phyloP scores from a whole-genome alignment of 179 eudicot genomes.

The Camellia oleifera region DNA sequence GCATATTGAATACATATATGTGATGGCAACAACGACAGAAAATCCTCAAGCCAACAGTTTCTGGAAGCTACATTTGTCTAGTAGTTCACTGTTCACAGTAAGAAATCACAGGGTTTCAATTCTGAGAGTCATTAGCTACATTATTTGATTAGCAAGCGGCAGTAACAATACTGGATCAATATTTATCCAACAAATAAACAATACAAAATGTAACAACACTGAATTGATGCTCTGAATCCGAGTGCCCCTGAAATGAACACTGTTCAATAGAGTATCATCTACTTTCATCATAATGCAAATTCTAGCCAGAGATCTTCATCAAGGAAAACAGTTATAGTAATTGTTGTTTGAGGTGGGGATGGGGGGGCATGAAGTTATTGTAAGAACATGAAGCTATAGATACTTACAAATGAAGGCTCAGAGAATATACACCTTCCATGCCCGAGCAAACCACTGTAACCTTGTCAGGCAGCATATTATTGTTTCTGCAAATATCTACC shows the following conservation, averaged over 20 bases:
- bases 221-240: neutral
- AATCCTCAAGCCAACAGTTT: neutral
- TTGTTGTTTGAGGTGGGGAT: neutral
- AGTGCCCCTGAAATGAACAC: neutral
- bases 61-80: too few species aligned
- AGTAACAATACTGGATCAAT: too few species aligned
- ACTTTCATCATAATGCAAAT: neutral
- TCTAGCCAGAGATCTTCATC: neutral
- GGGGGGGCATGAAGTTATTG: too few species aligned
- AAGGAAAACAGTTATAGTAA: neutral
- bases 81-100: neutral
- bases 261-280: neutral
- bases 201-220: neutral
- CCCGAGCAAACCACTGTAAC: constrained; percentile 67
- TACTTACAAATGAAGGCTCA: constrained; percentile 72
- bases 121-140: neutral
- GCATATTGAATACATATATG: neutral
- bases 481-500: constrained; percentile 32
- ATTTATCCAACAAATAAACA: neutral
- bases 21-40: neutral
- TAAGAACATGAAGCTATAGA: neutral
- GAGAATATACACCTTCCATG: constrained; percentile 64
- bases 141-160: neutral
- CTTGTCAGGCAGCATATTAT: constrained; percentile 57
- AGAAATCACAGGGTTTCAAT: neutral